Base-by-base conservation (phyloP, 495 filamentous ascomycete genomes). In the Rostrohypoxylon terebratum region DNA sequence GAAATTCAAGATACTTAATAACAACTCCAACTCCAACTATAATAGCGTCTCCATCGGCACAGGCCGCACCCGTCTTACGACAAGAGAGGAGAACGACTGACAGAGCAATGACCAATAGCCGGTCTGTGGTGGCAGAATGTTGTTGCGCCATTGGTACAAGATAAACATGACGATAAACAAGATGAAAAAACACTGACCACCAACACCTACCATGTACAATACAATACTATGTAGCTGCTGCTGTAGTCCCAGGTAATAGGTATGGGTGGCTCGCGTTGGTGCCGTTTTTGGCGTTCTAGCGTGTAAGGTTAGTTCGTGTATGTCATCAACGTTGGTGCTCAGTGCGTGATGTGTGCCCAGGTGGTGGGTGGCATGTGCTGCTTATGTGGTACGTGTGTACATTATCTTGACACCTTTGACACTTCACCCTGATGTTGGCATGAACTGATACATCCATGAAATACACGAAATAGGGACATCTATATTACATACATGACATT, bases 1-100 rank as follows among this genome's bases (percentile, higher is more conserved):
- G 69, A 66, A 72, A 72, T 72, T 18, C 21, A 40, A 51, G 58
- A 66, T 63, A 63, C 18, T 55, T 61, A 62, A 66, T 33, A 59
- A n/a, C 28, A 28, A 5, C 28, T 28, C 28, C 28, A 25, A 53
- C 14, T 48, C 59, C 40, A 66, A 68, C 53, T 68, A 72, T 64
- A 21, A 60, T 68, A 68, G 42, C 63, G 64, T 59, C 18, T 3
- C 36, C 40, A 44, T 68, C 63, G 64, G 69, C 59, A 59, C 47
- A 64, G 64, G 34, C 65, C 64, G 48, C 48, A 28, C 48, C 21
- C 21, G 55, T 42, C 53, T 34, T 57, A 70, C 44, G 57, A 59
- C 23, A 59, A 16, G 23, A 65, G 20, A 21, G 21, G 6, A 58
- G 13, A 48, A 48, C 44, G 18, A 28, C 2, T 42, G 57, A 1